Conservation (phyloP, 164 flowering plant genomes). For the Euptelea pleiosperma region DNA sequence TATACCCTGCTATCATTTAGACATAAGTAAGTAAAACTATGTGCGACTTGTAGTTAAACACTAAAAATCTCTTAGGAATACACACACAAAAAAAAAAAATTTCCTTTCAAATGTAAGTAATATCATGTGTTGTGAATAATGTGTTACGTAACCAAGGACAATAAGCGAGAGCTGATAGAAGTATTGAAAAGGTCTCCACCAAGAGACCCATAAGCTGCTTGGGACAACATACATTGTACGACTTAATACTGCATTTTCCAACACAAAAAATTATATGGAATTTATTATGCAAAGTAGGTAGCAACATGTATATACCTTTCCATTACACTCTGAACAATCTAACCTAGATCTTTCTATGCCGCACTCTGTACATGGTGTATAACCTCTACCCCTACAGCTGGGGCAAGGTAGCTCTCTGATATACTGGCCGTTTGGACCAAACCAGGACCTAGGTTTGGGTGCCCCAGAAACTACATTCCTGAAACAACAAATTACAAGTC, state of each 20-base stretch:
- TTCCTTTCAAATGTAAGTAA: background rate
- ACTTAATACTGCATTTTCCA: background rate
- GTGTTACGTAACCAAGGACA: too few relatives aligned
- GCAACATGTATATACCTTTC: conserved; percentile 55
- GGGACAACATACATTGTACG: too few relatives aligned
- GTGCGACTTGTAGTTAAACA: background rate
- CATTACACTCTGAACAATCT: conserved; percentile 76
- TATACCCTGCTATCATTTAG: conserved; percentile 49
- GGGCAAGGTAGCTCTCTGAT: conserved; percentile 95
- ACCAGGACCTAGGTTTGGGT: conserved; percentile 73
- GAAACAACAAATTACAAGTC: conserved; percentile 11
- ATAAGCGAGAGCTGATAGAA: too few relatives aligned
- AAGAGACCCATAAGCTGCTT: too few relatives aligned
- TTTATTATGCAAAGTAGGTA: background rate
- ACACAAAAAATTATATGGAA: background rate
- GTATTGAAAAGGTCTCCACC: too few relatives aligned
- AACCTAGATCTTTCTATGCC: conserved; percentile 78
- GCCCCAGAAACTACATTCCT: conserved; percentile 42
- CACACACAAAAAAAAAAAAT: too few relatives aligned
- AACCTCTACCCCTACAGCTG: conserved; percentile 93
- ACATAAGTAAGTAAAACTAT: background rate
- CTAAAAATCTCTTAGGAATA: too few relatives aligned
- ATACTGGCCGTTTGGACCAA: conserved; percentile 96
- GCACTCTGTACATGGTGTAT: conserved; percentile 79
- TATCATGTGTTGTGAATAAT: background rate